Evolutionary conservation across 2,329 filamentous ascomycete genomes (phyloP).

Genomic region (Metarhizium anisopliae): DNA sequence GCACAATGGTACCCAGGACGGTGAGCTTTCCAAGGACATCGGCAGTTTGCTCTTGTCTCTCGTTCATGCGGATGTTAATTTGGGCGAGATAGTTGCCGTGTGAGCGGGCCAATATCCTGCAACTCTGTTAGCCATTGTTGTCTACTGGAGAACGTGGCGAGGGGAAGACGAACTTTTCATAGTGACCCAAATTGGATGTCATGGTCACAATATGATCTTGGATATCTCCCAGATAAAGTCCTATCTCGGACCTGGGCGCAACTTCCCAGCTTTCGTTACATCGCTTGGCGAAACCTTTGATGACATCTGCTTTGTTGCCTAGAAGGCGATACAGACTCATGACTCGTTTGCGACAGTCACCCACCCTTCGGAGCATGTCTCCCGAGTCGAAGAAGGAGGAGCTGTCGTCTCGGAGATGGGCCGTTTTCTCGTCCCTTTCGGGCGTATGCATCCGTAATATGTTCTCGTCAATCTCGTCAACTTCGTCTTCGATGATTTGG

Average conservation of each 20-base stretch:
- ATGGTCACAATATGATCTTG: constrained; percentile 99
- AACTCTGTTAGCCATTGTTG: constrained; percentile 8
- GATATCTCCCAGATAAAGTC: constrained; percentile 95
- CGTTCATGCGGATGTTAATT: constrained; percentile 98
- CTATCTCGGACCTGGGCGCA: constrained; percentile 88
- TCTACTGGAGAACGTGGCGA: not conserved
- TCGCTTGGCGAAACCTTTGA: constrained; percentile 96
- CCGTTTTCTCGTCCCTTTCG: constrained; percentile 34
- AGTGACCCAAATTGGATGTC: constrained; percentile 92
- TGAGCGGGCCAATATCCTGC: constrained; percentile 71
- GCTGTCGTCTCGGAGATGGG: constrained; percentile 38
- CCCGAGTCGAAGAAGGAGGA: constrained; percentile 37
- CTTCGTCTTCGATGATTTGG: constrained; percentile 87
- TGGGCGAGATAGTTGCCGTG: constrained; percentile 98
- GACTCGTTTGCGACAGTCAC: constrained; percentile 92
- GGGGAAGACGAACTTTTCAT: constrained; percentile 67
- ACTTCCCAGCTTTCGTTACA: constrained; percentile 99
- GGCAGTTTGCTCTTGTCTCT: constrained; percentile 89
- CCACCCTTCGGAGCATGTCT: constrained; percentile 87
- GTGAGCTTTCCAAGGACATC: constrained; percentile 93
- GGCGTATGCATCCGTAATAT: constrained; percentile 74
- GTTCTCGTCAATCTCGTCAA: constrained; percentile 90
- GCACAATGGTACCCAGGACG: constrained; percentile 89
- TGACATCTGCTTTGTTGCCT: constrained; percentile 96
- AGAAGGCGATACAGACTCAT: constrained; percentile 90